These are phyloP conservation scores for Setomelanomma holmii DNA, from an alignment of 2,329 filamentous ascomycete genomes.

Conservation along the genomic window DNA sequence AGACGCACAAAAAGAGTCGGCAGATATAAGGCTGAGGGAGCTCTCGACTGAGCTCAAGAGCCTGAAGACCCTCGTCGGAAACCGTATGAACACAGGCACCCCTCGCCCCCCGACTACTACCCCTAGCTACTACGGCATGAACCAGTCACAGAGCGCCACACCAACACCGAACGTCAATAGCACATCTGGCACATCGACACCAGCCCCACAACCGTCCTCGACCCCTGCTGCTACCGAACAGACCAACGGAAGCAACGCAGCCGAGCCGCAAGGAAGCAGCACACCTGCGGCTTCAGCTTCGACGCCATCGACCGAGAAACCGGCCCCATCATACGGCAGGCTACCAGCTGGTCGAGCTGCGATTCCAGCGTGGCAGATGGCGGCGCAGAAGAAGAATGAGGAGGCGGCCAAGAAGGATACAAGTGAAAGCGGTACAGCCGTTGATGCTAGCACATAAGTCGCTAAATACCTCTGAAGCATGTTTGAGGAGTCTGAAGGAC, in stretches of 20 bases:
- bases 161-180: constrained; percentile 38
- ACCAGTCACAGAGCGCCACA: constrained; percentile 24
- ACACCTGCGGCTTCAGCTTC: constrained; percentile 25
- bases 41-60: constrained; percentile 88
- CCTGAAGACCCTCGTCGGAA: constrained; percentile 83
- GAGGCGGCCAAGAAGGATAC: constrained; percentile 52
- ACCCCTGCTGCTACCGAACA: constrained; percentile 29
- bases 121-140: constrained; percentile 33
- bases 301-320: constrained; percentile 37
- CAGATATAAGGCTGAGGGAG: constrained; percentile 82
- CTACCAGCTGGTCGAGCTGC: constrained; percentile 48
- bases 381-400: constrained; percentile 56
- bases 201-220: constrained; percentile 20
- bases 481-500: too few relatives aligned
- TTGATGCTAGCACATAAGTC: constrained; percentile 39
- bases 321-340: constrained; percentile 40
- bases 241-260: constrained; percentile 18
- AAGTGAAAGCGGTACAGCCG: constrained; percentile 46
- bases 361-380: constrained; percentile 63
- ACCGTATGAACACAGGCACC: constrained; percentile 58
- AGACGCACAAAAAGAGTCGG: constrained; percentile 83
- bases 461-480: background rate
- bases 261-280: constrained; percentile 30
- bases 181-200: constrained; percentile 26
- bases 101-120: constrained; percentile 32